These are phyloP conservation scores for Russula foetens DNA, from an alignment of 768 basidiomycete genomes.

Conservation along the genomic window DNA sequence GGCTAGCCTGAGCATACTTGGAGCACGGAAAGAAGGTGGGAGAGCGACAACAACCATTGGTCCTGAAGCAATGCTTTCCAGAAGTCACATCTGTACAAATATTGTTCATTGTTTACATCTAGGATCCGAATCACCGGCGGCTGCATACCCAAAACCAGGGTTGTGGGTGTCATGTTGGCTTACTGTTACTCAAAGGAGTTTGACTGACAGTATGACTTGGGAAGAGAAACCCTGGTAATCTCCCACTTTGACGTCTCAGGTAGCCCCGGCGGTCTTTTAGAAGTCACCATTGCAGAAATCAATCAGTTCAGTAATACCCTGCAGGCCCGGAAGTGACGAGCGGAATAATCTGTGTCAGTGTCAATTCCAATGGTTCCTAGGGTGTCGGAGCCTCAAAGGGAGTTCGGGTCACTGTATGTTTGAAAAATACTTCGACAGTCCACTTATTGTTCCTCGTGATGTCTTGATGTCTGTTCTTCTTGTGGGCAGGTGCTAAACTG, in stretches of 20 bases:
- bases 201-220: not conserved
- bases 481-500: not conserved
- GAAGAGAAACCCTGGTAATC: not conserved
- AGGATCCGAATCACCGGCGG: too few species aligned
- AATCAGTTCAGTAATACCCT: not conserved
- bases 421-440: not conserved
- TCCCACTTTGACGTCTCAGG: not conserved
- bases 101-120: not conserved
- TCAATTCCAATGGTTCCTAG: not conserved
- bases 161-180: not conserved
- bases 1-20: not conserved
- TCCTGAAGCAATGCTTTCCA: not conserved
- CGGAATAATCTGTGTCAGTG: not conserved
- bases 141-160: too few species aligned
- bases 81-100: not conserved
- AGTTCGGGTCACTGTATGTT: not conserved
- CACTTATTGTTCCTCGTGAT: not conserved
- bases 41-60: not conserved
- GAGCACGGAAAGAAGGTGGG: not conserved
- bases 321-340: not conserved
- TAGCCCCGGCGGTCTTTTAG: not conserved
- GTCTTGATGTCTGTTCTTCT: not conserved
- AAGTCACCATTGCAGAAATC: not conserved
- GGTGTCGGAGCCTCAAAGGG: not conserved
- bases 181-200: not conserved